Evolutionary conservation across 192 early-diverging fungal species (phyloP).

Genomic region (Podila epicladia): DNA sequence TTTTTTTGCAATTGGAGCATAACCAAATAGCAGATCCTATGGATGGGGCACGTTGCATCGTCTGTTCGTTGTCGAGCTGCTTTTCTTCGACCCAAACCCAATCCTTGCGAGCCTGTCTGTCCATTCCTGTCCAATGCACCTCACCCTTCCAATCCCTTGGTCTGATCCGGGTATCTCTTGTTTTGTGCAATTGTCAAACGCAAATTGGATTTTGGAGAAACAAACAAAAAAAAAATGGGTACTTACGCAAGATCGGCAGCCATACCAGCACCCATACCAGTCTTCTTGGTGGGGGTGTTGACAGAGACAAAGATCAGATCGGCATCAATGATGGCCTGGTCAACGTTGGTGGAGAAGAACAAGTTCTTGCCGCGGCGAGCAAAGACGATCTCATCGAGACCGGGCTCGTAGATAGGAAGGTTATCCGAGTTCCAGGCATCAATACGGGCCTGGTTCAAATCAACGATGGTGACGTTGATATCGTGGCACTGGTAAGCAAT

Average conservation of each 20-base stretch:
- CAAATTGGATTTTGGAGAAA: constrained; percentile 90
- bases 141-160: too few relatives aligned
- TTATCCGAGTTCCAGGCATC: constrained; percentile 90
- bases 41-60: too few relatives aligned
- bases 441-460: constrained; percentile 84
- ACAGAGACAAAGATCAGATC: constrained; percentile 94
- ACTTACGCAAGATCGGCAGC: constrained; percentile 86
- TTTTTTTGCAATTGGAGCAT: too few relatives aligned
- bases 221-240: background rate
- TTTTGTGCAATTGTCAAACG: constrained; percentile 71
- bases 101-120: too few relatives aligned
- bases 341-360: constrained; percentile 88
- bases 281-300: constrained; percentile 90
- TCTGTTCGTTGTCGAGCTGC: too few relatives aligned
- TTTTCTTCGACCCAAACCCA: too few relatives aligned
- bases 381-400: constrained; percentile 89
- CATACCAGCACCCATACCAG: constrained; percentile 79
- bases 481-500: constrained; percentile 91
- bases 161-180: too few relatives aligned
- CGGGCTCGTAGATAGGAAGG: constrained; percentile 96
- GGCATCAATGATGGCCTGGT: constrained; percentile 77
- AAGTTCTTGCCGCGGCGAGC: constrained; percentile 83
- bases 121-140: too few relatives aligned
- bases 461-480: constrained; percentile 92
- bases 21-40: too few relatives aligned